Conservation (phyloP, 169 alveolate genomes). For the Eimeria necatrix region DNA sequence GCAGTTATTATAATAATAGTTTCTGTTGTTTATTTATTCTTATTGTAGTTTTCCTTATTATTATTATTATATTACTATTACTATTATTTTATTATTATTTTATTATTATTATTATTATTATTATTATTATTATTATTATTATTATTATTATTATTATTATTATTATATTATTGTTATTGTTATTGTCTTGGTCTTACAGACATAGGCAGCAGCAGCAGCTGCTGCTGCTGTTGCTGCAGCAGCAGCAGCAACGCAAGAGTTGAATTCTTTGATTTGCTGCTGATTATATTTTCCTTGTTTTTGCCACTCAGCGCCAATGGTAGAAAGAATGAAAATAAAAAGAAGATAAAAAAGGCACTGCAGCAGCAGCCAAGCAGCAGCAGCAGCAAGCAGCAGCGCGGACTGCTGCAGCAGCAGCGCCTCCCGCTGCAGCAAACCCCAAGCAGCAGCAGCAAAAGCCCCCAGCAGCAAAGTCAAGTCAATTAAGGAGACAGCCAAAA, state of each 20-base stretch:
- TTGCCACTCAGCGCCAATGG: conserved; percentile 44
- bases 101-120: no score
- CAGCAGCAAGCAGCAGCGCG: neutral
- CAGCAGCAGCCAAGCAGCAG: neutral
- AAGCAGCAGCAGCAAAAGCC: neutral
- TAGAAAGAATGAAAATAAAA: conserved; percentile 13
- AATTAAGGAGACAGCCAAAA: neutral
- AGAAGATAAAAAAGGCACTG: conserved; percentile 2
- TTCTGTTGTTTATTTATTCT: no score
- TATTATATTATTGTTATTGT: no score
- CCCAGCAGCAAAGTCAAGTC: neutral
- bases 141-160: no score
- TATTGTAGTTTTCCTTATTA: no score
- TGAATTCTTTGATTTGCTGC: conserved; percentile 18
- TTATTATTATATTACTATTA: no score
- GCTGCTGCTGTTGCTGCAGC: neutral
- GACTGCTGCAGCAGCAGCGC: neutral
- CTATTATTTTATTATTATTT: no score
- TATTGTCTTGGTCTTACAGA: no score
- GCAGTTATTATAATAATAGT: no score
- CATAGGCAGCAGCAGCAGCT: no score
- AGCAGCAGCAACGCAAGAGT: conserved; percentile 3
- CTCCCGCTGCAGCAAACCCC: neutral
- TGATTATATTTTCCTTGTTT: conserved; percentile 20
- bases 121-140: no score